These are phyloP conservation scores for Rhizophlyctis rosea DNA, from an alignment of 192 early-diverging fungal species.

Conservation along the genomic window DNA sequence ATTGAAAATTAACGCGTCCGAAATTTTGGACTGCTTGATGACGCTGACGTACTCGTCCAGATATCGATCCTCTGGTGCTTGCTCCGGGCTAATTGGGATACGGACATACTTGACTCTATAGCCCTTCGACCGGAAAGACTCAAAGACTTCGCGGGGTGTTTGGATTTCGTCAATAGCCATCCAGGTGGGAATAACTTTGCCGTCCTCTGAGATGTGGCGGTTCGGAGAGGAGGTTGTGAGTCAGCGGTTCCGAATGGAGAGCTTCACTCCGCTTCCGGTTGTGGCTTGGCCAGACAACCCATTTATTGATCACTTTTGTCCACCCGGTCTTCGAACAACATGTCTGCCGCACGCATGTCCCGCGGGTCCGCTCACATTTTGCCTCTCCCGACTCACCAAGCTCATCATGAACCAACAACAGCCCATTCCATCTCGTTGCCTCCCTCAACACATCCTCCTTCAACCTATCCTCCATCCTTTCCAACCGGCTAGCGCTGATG, in stretches of 20 bases:
- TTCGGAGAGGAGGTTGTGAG: too few relatives aligned
- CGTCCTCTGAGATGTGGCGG: slow-evolving; percentile 15
- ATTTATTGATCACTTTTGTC: too few relatives aligned
- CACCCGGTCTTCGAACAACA: too few relatives aligned
- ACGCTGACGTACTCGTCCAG: slow-evolving; percentile 58
- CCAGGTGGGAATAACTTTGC: slow-evolving; percentile 54
- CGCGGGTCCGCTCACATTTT: too few relatives aligned
- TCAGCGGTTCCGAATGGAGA: too few relatives aligned
- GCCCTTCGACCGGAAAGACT: slow-evolving; percentile 33
- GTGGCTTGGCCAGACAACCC: too few relatives aligned
- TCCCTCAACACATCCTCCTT: slow-evolving; percentile 59
- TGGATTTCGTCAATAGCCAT: slow-evolving; percentile 52
- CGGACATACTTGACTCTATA: slow-evolving; percentile 54
- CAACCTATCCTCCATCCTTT: slow-evolving; percentile 56
- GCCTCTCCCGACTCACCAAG: too few relatives aligned
- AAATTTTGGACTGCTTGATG: slow-evolving; percentile 32
- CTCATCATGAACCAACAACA: slow-evolving; percentile 65
- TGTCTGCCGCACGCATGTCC: too few relatives aligned
- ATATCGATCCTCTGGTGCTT: slow-evolving; percentile 59
- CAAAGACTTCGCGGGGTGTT: slow-evolving; percentile 59
- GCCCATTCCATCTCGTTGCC: slow-evolving; percentile 35
- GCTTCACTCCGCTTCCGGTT: too few relatives aligned
- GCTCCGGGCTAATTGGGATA: slow-evolving; percentile 59
- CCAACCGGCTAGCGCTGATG: slow-evolving; percentile 53
- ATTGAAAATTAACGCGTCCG: slow-evolving; percentile 56